Base-by-base conservation (phyloP, 2,329 filamentous ascomycete species). In the Ramularia collo-cygni region DNA sequence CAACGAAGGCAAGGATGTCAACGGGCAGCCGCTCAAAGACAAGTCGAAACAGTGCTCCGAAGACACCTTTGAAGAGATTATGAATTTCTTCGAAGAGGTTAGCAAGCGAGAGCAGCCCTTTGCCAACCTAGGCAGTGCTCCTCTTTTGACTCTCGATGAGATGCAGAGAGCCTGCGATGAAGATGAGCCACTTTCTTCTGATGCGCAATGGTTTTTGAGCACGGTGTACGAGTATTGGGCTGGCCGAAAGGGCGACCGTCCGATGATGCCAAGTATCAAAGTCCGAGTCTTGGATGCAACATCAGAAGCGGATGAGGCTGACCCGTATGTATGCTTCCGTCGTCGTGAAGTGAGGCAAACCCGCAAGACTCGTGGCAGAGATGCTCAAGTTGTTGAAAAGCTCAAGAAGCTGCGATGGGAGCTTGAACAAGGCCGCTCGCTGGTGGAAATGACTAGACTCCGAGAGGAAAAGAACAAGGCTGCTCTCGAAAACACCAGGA, bases 271-370 rank as follows among this genome's bases (percentile, higher is more conserved):
- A 6, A 74, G 71, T 15, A 77, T 96, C 61, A 95, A 95, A 69
- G 55, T 60, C n/a, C 48, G 56, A 10, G 47, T 60, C 16, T 92
- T 95, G 51, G 92, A 98, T 68, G 93, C 82, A 33, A 87, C 92
- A 48, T 84, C 87, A 60, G 90, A 96, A 51, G 93, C 83, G 46
- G 92, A 98, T 63, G 92, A 98, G 61, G 79, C 85, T 55, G 92
- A 98, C 65, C 92, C 92, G 35, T 98, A 95, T 67, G 89, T 98
- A 57, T 98, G 92, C 67, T 98, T 98, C 76, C 80, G 92, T 60
- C 81, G 92, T 54, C 85, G 92, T 49, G 92, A 98, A 65, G 85
- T 94, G 33, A 83, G 92, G 42, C 87, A 94, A 62, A 90, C 88
- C 35, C 84, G 92, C 55, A 98, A 96, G 69, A 98, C 92, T 27